These are phyloP conservation scores for Ganoderma leucocontextum DNA, from an alignment of 1,284 basidiomycete genomes.

Conservation along the genomic window DNA sequence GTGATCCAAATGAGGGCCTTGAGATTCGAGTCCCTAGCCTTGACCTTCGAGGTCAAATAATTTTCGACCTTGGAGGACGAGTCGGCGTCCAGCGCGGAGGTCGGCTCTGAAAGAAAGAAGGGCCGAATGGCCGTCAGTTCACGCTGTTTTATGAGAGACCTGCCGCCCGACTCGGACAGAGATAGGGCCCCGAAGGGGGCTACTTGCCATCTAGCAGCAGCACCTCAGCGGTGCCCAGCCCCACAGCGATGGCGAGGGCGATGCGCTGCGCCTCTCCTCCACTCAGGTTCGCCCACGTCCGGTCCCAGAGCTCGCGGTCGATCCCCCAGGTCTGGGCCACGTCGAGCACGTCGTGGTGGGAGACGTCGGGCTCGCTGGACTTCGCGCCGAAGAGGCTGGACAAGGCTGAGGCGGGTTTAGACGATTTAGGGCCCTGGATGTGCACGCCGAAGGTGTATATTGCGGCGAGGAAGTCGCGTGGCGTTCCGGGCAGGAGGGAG, in stretches of 20 bases:
- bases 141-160: neutral
- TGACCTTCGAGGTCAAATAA: conserved; percentile 62
- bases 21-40: conserved; percentile 54
- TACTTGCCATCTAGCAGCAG: conserved; percentile 83
- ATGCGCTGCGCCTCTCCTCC: conserved; percentile 88
- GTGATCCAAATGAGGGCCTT: conserved; percentile 89
- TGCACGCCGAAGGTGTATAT: conserved; percentile 68
- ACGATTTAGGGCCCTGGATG: conserved; percentile 32
- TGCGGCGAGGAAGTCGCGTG: conserved; percentile 71
- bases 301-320: conserved; percentile 73
- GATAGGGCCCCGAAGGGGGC: too few species aligned
- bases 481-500: conserved; percentile 83
- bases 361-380: conserved; percentile 27
- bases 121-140: neutral
- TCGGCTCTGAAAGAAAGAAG: conserved; percentile 69
- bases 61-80: conserved; percentile 72
- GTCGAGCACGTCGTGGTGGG: conserved; percentile 51
- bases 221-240: conserved; percentile 78
- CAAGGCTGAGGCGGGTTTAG: conserved; percentile 21
- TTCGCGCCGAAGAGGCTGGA: conserved; percentile 28
- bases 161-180: neutral
- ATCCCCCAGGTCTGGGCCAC: conserved; percentile 77
- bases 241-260: conserved; percentile 77
- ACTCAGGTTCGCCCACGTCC: conserved; percentile 80
- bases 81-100: conserved; percentile 83